Evolutionary conservation across 108 stramenopile genomes (phyloP), one percentile per base, ranked within the genome.

Genomic region (Aurantiochytrium sp.): DNA sequence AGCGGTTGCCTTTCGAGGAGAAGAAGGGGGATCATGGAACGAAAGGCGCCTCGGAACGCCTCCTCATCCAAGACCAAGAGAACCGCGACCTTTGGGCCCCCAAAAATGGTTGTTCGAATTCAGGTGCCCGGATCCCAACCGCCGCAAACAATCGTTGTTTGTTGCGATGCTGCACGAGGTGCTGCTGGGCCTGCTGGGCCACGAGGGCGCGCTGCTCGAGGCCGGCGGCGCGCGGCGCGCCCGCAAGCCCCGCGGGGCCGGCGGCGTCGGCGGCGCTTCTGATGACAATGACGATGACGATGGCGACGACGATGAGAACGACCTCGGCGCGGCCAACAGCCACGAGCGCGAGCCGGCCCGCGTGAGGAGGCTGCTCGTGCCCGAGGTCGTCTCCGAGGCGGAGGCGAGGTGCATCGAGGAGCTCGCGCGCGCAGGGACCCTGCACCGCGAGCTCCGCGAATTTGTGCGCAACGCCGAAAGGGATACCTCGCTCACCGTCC

Each of bases 111-210:
- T n/a, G n/a, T n/a, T n/a, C n/a, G n/a, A n/a, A n/a, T n/a, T n/a
- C n/a, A n/a, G n/a, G n/a, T n/a, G n/a, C n/a, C n/a, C n/a, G n/a
- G n/a, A n/a, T n/a, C n/a, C n/a, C n/a, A n/a, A n/a, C n/a, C n/a
- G n/a, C n/a, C n/a, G n/a, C n/a, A n/a, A n/a, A n/a, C n/a, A n/a
- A n/a, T 65, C 59, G 8, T 65, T 19, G 45, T 0, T 6, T 1
- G 73, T 17, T 6, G 42, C 73, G 0, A 81, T 81, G 73, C 73
- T 81, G 12, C 73, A 81, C 73, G 73, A 81, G 45, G 73, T 81
- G 12, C 39, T 81, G 42, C 30, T 81, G 42, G 39, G 24, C n/a
- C 36, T 81, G 24, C 42, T 81, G 24, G 73, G 73, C 3, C 73
- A 81, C 19, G 73, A 65, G 59, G 59, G 59, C 34, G 27, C 59